Percentiles rank a stretch among this genome's conserved stretches.
Conservation (phyloP, 371 early-diverging fungal species). For the Cladochytrium tenue region DNA sequence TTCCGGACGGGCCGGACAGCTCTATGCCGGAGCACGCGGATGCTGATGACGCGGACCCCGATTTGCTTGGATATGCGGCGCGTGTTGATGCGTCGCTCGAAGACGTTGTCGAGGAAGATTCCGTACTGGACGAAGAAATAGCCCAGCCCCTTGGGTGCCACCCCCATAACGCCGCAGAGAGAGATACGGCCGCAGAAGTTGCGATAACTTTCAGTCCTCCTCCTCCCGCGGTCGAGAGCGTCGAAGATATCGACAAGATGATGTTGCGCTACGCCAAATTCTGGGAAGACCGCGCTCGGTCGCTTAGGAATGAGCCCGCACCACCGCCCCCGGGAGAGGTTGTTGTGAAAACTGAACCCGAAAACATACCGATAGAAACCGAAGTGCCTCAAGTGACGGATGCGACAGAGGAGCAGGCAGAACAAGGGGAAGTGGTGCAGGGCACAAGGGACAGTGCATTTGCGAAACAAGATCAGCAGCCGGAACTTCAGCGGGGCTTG, state of each 20-base stretch:
- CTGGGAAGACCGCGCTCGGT: conserved; percentile 19
- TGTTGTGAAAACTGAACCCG: too few species aligned
- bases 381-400: neutral
- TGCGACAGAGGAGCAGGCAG: neutral
- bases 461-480: neutral
- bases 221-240: neutral
- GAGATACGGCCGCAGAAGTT: conserved; percentile 4
- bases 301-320: conserved; percentile 18
- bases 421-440: neutral
- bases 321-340: too few species aligned
- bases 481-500: neutral
- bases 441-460: neutral
- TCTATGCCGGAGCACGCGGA: too few species aligned
- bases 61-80: neutral
- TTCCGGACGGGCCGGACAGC: neutral
- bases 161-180: conserved; percentile 17
- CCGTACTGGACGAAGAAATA: neutral
- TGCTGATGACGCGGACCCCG: neutral
- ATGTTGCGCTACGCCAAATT: conserved; percentile 26
- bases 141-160: conserved; percentile 1
- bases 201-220: neutral
- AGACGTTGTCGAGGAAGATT: neutral
- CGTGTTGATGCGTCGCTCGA: neutral
- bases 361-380: too few species aligned
- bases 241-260: conserved; percentile 35